Evolutionary conservation across 768 basidiomycete genomes (phyloP), one percentile per base, ranked within the genome.

Genomic region (Mycena kentingensis): DNA sequence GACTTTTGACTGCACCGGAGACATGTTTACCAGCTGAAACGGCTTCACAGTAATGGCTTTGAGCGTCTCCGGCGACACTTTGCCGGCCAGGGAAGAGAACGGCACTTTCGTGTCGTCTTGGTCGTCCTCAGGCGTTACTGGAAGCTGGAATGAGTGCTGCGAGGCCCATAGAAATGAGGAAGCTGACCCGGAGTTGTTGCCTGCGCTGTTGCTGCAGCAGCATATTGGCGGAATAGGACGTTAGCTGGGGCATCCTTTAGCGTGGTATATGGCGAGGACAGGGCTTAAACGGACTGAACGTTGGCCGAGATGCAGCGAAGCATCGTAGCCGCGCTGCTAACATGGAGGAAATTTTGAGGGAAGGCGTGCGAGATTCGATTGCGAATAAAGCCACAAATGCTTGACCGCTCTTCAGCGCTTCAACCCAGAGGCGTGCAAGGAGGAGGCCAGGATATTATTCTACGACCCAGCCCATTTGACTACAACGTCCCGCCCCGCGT

Each of bases 1-100:
- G 6, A 98, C 91, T 46, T 84, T 78, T 8, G 82, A 80, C 67
- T 97, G 95, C 3, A 98, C 94, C 4, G 83, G 66, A 1, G 88
- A 85, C 92, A 96, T 92, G 42, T 75, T 73, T 6, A 67, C 76
- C 52, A 90, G 79, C 18, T 78, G 72, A 76, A 93, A 88, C 0
- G 91, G 90, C 19, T 67, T 70, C 32, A 70, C 62, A 3, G 78
- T 84, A 39, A 93, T 74, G 11, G 90, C 87, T 46, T 77, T 74
- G 19, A 88, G 69, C 0, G 82, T 78, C 3, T 67, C 43, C 8
- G 54, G 46, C 26, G 77, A 68, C 31, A 87, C 47, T 15, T 54
- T 58, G 25, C 68, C 73, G 22, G 73, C 57, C 19, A 84, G 64
- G 13, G 70, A 60, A 12, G 56, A 45, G 67, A 80, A 77, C 44